A percentile compares a stretch with the other conserved stretches of the same genome.
These are phyloP conservation scores for Didymella glomerata DNA, from an alignment of 2,329 filamentous ascomycete genomes.

Conservation along the genomic window DNA sequence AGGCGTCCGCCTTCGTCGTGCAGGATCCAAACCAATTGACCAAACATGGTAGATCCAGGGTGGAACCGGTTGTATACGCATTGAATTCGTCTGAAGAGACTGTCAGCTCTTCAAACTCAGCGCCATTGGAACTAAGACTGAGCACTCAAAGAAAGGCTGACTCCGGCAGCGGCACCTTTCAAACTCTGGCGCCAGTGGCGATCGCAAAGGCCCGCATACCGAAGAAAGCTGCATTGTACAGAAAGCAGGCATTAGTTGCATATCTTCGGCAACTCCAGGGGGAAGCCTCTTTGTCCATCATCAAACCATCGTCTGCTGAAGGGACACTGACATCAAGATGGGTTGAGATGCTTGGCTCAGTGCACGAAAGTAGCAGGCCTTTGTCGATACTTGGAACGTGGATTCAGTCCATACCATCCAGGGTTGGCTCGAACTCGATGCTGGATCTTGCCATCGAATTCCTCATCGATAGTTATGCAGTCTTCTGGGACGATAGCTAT, in stretches of 20 bases:
- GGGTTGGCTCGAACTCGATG: constrained; percentile 36
- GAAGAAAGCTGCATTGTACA: constrained; percentile 25
- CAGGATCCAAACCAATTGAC: constrained; percentile 43
- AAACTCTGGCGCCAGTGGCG: constrained; percentile 32
- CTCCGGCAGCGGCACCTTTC: constrained; percentile 38
- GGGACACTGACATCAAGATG: constrained; percentile 35
- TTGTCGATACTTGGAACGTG: constrained; percentile 40
- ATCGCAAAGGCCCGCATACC: constrained; percentile 21
- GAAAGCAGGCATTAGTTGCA: constrained; percentile 27
- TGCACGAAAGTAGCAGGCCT: constrained; percentile 26
- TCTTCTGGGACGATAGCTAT: constrained; percentile 31
- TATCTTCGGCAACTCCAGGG: constrained; percentile 28
- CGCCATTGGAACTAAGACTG: constrained; percentile 26
- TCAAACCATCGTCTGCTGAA: constrained; percentile 30
- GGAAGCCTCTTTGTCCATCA: constrained; percentile 9
- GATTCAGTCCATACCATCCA: constrained; percentile 41
- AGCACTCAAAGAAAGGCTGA: constrained; percentile 32
- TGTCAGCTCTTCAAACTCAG: constrained; percentile 7
- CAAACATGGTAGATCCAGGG: constrained; percentile 39
- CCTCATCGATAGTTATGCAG: constrained; percentile 34
- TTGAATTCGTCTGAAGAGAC: constrained; percentile 13
- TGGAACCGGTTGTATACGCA: constrained; percentile 25
- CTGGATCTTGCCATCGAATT: constrained; percentile 44
- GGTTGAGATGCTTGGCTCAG: constrained; percentile 33
- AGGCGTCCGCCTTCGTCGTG: constrained; percentile 36